Percentiles rank a stretch among this genome's conserved stretches.
phyloP scores from a whole-genome alignment of 2,329 filamentous ascomycete species.

The Colletotrichum sp. region DNA sequence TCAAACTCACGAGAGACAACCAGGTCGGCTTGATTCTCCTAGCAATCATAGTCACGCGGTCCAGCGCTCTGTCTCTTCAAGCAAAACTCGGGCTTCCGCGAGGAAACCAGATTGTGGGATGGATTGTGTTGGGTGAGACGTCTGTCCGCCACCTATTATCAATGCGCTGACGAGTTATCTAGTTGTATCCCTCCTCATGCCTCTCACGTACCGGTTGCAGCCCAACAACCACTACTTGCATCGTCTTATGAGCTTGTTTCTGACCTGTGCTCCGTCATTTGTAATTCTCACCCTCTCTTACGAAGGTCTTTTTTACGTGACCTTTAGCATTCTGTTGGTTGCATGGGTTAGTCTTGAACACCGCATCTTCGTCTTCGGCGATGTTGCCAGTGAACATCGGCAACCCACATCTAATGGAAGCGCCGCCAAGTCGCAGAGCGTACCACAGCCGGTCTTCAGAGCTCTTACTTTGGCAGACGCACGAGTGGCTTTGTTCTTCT shows the following conservation, averaged over 20 bases:
- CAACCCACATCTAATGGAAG: background rate
- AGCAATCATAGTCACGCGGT: slow-evolving; percentile 84
- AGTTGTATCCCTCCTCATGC: slow-evolving; percentile 79
- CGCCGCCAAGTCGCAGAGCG: background rate
- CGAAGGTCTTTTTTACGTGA: slow-evolving; percentile 94
- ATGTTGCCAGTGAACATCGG: background rate
- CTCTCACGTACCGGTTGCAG: slow-evolving; percentile 79
- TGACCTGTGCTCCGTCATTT: slow-evolving; percentile 92
- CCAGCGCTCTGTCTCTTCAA: slow-evolving; percentile 84
- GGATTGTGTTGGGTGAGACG: slow-evolving; percentile 73
- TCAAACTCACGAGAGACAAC: slow-evolving; percentile 10
- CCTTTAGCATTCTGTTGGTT: slow-evolving; percentile 81
- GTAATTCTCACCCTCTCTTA: slow-evolving; percentile 97
- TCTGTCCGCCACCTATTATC: background rate
- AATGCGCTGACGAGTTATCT: background rate
- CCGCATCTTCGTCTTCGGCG: slow-evolving; percentile 50
- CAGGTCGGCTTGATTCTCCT: slow-evolving; percentile 79
- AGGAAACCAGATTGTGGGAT: slow-evolving; percentile 88
- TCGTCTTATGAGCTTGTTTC: slow-evolving; percentile 84
- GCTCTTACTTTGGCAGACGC: slow-evolving; percentile 81
- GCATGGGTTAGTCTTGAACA: slow-evolving; percentile 95
- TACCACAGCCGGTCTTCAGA: slow-evolving; percentile 49
- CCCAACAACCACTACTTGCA: slow-evolving; percentile 91
- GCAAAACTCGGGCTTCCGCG: slow-evolving; percentile 83
- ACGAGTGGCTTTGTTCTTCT: slow-evolving; percentile 91